A percentile compares a stretch with the other conserved stretches of the same genome.
Evolutionary conservation across 1,139 yeast genomes (phyloP).

Genomic region (Pichia sp.): DNA sequence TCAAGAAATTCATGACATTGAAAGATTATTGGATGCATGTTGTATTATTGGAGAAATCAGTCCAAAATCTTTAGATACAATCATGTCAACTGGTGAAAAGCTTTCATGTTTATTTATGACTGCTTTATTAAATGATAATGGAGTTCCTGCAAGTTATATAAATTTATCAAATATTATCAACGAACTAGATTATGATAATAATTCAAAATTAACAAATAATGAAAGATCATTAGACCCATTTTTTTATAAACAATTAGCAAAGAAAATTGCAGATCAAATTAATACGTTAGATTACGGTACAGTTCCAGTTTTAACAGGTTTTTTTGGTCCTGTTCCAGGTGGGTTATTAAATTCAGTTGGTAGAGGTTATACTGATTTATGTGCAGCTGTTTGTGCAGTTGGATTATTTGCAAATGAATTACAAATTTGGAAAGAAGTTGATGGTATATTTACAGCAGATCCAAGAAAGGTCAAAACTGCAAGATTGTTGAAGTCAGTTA

Average conservation of each 20-base stretch:
- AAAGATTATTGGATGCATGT: slow-evolving; percentile 74
- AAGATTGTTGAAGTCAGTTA: slow-evolving; percentile 73
- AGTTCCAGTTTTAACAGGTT: slow-evolving; percentile 94
- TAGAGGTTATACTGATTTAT: slow-evolving; percentile 92
- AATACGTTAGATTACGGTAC: slow-evolving; percentile 36
- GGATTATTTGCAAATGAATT: slow-evolving; percentile 88
- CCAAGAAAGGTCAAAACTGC: slow-evolving; percentile 94
- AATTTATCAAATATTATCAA: slow-evolving; percentile 66
- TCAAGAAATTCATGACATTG: slow-evolving; percentile 59
- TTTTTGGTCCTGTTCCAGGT: slow-evolving; percentile 91
- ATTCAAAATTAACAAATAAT: slow-evolving; percentile 19
- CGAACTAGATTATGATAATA: slow-evolving; percentile 30
- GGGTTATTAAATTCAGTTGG: slow-evolving; percentile 90
- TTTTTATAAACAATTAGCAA: slow-evolving; percentile 61
- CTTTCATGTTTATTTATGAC: slow-evolving; percentile 85
- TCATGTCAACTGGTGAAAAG: slow-evolving; percentile 93
- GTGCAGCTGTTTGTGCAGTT: slow-evolving; percentile 95
- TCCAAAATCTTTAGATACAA: slow-evolving; percentile 78
- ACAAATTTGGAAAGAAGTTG: slow-evolving; percentile 98
- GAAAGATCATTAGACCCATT: slow-evolving; percentile 43
- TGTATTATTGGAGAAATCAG: slow-evolving; percentile 88
- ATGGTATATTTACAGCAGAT: slow-evolving; percentile 97
- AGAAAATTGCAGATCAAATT: slow-evolving; percentile 52
- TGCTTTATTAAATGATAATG: slow-evolving; percentile 73
- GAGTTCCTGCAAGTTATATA: slow-evolving; percentile 67